These are phyloP conservation scores for Cryptococcus depauperatus DNA, from an alignment of 1,284 basidiomycete species.

Conservation along the genomic window DNA sequence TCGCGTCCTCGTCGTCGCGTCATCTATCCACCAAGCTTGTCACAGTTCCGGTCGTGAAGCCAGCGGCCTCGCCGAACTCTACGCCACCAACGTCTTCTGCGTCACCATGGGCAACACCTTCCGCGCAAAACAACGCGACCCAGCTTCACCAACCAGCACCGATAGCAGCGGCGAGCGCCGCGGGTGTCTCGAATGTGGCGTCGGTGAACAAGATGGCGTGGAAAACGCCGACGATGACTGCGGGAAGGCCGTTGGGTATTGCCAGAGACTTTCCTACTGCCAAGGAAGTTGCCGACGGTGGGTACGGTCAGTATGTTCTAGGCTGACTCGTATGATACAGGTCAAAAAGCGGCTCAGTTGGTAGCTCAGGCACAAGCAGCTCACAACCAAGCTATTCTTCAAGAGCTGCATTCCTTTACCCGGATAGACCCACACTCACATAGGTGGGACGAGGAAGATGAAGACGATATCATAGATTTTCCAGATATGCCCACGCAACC, in stretches of 20 bases:
- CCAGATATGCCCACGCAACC: constrained; percentile 57
- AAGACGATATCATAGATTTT: constrained; percentile 84
- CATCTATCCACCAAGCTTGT: constrained; percentile 79
- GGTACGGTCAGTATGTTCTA: too few relatives aligned
- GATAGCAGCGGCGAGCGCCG: constrained; percentile 10
- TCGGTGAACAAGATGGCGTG: constrained; percentile 83
- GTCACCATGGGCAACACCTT: constrained; percentile 41
- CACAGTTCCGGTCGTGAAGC: constrained; percentile 40
- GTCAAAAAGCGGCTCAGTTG: constrained; percentile 27
- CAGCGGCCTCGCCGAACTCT: constrained; percentile 29
- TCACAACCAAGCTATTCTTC: constrained; percentile 54
- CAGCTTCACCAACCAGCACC: constrained; percentile 32
- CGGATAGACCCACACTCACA: constrained; percentile 85
- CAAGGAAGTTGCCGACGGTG: constrained; percentile 77
- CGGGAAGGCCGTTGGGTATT: constrained; percentile 13
- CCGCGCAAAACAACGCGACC: constrained; percentile 7
- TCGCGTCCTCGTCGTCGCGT: constrained; percentile 57
- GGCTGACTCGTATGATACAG: too few relatives aligned
- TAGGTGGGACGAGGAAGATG: constrained; percentile 94
- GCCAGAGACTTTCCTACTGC: constrained; percentile 69
- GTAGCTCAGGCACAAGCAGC: constrained; percentile 46
- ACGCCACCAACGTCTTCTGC: constrained; percentile 22
- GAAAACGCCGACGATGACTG: constrained; percentile 83
- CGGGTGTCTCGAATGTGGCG: constrained; percentile 26
- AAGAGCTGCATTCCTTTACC: constrained; percentile 70